Evolutionary conservation across 1,284 basidiomycete species (phyloP).

Genomic region (Dichomitus squalens): DNA sequence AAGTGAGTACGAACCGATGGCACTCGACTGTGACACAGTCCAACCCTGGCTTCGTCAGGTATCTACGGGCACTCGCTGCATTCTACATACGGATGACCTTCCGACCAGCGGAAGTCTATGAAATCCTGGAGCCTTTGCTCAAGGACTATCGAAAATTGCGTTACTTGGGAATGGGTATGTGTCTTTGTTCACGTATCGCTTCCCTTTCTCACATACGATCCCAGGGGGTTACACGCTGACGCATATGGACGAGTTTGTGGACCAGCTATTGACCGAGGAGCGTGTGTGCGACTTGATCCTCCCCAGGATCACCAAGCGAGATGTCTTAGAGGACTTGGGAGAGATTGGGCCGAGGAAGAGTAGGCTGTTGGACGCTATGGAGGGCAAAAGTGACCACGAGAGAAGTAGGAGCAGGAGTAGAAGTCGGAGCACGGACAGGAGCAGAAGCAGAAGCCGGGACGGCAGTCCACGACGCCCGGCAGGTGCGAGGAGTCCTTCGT

Average conservation of each 20-base stretch:
- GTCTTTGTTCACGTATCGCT: neutral
- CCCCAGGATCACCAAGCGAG: conserved; percentile 85
- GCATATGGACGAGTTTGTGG: conserved; percentile 92
- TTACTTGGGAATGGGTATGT: conserved; percentile 75
- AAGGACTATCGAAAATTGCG: conserved; percentile 94
- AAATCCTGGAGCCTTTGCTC: conserved; percentile 90
- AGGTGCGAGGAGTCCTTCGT: conserved; percentile 27
- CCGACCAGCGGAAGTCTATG: conserved; percentile 86
- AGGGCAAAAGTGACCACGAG: conserved; percentile 60
- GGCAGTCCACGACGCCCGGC: conserved; percentile 33
- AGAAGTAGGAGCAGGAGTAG: conserved; percentile 34
- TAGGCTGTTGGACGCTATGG: conserved; percentile 80
- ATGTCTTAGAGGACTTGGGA: conserved; percentile 89
- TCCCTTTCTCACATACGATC: neutral
- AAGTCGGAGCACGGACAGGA: conserved; percentile 37
- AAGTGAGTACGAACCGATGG: conserved; percentile 68
- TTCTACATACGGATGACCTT: conserved; percentile 98
- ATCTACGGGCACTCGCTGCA: conserved; percentile 90
- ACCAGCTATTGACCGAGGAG: conserved; percentile 85
- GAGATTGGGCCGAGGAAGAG: conserved; percentile 86
- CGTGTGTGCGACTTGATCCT: conserved; percentile 97
- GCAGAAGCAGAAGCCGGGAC: neutral
- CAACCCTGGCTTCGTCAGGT: conserved; percentile 50
- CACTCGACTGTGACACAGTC: neutral
- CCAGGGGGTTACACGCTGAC: conserved; percentile 82